phyloP scores from a whole-genome alignment of 306 rosid species.

The Pterocarpus santalinus region DNA sequence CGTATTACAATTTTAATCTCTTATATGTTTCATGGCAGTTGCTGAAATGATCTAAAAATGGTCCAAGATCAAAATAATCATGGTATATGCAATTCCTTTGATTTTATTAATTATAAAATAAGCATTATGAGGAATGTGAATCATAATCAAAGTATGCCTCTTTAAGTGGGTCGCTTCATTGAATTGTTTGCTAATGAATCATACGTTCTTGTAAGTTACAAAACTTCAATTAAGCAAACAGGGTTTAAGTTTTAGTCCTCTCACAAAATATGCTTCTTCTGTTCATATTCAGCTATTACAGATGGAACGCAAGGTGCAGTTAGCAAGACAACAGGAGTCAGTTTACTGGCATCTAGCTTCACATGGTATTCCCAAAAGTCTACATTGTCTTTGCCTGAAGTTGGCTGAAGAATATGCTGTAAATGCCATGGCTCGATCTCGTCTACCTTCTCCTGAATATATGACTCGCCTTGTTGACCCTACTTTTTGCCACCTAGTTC shows the following conservation, averaged over 20 bases:
- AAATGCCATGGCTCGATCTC: conserved; percentile 82
- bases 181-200: not conserved
- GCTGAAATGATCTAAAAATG: not conserved
- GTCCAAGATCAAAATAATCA: too few relatives aligned
- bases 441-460: conserved; percentile 82
- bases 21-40: conserved; percentile 9
- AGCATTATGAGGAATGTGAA: not conserved
- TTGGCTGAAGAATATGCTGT: conserved; percentile 90
- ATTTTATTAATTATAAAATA: conserved; percentile 19
- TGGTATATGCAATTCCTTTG: not conserved
- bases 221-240: not conserved
- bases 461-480: conserved; percentile 80
- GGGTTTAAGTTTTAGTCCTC: too few relatives aligned
- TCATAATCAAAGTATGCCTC: not conserved
- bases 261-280: not conserved
- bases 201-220: conserved; percentile 18
- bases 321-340: conserved; percentile 77
- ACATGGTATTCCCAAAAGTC: conserved; percentile 81
- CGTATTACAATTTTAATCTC: not conserved
- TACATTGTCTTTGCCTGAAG: conserved; percentile 85
- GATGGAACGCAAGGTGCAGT: conserved; percentile 84
- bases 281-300: conserved; percentile 63
- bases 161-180: conserved; percentile 13
- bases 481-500: conserved; percentile 30
- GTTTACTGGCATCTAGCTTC: conserved; percentile 93